A percentile compares a stretch with the other conserved stretches of the same genome.
Evolutionary conservation across 768 basidiomycete genomes (phyloP).

Genomic region (Lactarius tabidus): DNA sequence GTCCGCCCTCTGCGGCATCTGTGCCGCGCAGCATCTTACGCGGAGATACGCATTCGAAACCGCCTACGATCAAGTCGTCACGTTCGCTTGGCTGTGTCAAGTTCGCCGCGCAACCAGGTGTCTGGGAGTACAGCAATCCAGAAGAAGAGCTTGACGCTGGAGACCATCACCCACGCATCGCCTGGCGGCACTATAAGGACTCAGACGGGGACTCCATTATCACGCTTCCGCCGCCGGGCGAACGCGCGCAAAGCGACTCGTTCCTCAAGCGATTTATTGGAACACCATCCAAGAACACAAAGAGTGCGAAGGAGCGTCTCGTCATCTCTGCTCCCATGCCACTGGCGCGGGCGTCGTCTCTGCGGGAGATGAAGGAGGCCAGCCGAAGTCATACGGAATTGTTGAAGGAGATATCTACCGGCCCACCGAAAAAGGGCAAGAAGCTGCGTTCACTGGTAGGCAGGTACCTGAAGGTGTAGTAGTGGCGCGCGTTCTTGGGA

Average conservation of each 20-base stretch:
- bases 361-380: constrained; percentile 22
- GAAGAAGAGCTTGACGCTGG: constrained; percentile 12
- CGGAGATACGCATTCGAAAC: constrained; percentile 16
- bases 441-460: constrained; percentile 32
- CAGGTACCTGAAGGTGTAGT: constrained; percentile 21
- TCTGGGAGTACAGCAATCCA: constrained; percentile 19
- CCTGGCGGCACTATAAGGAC: constrained; percentile 14
- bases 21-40: constrained; percentile 28
- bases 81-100: constrained; percentile 26
- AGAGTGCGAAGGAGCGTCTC: constrained; percentile 27
- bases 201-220: constrained; percentile 23
- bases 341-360: constrained; percentile 25
- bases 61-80: constrained; percentile 15
- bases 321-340: constrained; percentile 35
- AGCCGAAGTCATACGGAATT: constrained; percentile 19
- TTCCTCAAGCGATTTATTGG: constrained; percentile 28
- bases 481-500: constrained; percentile 3
- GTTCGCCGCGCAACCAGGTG: constrained; percentile 20
- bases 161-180: constrained; percentile 7
- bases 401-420: constrained; percentile 17
- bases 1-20: constrained; percentile 19
- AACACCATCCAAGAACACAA: constrained; percentile 19
- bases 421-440: constrained; percentile 27
- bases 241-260: constrained; percentile 24
- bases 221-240: constrained; percentile 29